phyloP scores from a whole-genome alignment of 169 alveolate genomes.

The Plasmodium knowlesi region DNA sequence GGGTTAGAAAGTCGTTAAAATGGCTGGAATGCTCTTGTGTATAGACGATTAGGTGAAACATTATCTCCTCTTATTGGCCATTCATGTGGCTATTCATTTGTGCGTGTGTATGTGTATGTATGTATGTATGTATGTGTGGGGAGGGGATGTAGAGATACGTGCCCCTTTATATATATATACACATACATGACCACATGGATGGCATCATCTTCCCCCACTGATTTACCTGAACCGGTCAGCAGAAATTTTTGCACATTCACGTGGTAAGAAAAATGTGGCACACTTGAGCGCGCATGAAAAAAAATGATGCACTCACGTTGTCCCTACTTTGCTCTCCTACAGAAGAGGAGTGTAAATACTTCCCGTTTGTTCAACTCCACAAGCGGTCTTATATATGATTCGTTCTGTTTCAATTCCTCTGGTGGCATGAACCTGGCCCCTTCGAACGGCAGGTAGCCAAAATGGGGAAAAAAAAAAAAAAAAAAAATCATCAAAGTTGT shows the following conservation, averaged over 20 bases:
- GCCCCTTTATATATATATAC: background rate
- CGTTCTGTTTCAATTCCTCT: background rate
- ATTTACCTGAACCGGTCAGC: constrained; percentile 3
- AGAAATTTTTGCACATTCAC: background rate
- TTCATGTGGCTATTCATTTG: background rate
- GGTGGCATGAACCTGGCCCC: background rate
- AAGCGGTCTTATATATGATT: background rate
- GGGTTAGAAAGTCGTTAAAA: background rate
- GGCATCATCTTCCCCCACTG: background rate
- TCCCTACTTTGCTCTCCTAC: background rate
- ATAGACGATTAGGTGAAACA: constrained; percentile 70
- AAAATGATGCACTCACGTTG: background rate
- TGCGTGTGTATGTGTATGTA: background rate
- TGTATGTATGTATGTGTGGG: background rate
- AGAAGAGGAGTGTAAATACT: background rate
- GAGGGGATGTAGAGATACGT: background rate
- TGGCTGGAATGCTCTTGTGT: constrained; percentile 19
- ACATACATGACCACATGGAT: background rate
- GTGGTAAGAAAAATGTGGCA: background rate
- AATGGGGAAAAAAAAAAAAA: background rate
- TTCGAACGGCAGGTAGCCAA: background rate
- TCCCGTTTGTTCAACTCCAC: background rate
- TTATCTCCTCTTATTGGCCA: background rate
- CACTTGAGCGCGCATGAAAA: background rate
- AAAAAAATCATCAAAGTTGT: background rate